phyloP scores from a whole-genome alignment of 441 rosid species.

The Geranium incanum region DNA sequence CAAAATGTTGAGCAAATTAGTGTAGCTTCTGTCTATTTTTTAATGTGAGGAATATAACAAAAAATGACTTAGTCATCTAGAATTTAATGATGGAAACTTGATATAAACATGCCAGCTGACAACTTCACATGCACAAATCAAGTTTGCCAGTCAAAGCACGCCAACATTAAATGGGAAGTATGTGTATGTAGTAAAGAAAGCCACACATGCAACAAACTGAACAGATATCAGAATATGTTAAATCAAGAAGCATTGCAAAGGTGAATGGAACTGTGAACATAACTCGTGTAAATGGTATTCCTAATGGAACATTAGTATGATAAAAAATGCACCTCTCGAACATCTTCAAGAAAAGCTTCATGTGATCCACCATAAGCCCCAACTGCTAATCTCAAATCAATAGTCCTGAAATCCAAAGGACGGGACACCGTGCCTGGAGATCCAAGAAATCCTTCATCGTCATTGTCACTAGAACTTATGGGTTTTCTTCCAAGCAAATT shows the following conservation, averaged over 20 bases:
- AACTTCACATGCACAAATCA: not conserved
- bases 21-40: not conserved
- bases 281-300: not conserved
- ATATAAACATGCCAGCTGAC: not conserved
- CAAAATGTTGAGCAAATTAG: not conserved
- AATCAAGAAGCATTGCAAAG: not conserved
- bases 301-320: constrained; percentile 9
- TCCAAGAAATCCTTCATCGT: constrained; percentile 96
- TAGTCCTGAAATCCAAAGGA: constrained; percentile 92
- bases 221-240: not conserved
- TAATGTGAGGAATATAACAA: not conserved
- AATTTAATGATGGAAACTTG: not conserved
- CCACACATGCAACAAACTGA: not conserved
- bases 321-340: constrained; percentile 65
- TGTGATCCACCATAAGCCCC: constrained; percentile 86
- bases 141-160: not conserved
- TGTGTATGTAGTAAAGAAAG: not conserved
- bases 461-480: constrained; percentile 61
- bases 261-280: not conserved
- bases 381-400: constrained; percentile 88
- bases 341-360: constrained; percentile 93
- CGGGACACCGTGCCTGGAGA: constrained; percentile 96
- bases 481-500: constrained; percentile 82
- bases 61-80: not conserved
- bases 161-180: not conserved